Evolutionary conservation across 257 asterid genomes (phyloP).

Genomic region (Osmanthus fragrans): DNA sequence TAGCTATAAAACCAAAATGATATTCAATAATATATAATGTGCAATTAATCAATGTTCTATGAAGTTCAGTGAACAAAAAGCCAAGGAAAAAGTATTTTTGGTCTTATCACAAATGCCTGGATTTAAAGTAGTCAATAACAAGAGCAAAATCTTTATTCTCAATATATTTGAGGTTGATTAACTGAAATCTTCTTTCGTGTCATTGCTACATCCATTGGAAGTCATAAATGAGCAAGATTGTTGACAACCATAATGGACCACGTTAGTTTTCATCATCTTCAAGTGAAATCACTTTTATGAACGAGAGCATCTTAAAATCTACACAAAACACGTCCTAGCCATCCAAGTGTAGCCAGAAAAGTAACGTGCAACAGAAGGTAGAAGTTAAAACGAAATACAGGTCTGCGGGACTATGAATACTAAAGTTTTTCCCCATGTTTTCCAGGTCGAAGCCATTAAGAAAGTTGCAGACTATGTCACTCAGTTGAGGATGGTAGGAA

Average conservation of each 20-base stretch:
- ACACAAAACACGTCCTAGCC: not conserved
- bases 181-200: not conserved
- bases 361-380: not conserved
- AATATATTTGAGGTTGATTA: not conserved
- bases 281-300: no score
- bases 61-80: not conserved
- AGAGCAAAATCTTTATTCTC: not conserved
- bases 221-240: not conserved
- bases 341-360: no score
- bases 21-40: not conserved
- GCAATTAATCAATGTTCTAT: not conserved
- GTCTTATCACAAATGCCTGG: not conserved
- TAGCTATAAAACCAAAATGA: not conserved
- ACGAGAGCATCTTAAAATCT: no score
- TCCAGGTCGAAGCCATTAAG: conserved; percentile 41
- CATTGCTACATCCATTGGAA: not conserved
- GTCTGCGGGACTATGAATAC: not conserved
- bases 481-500: conserved; percentile 43
- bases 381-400: not conserved
- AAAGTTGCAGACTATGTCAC: conserved; percentile 37
- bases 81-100: not conserved
- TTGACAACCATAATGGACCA: no score
- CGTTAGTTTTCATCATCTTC: no score
- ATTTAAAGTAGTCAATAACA: not conserved
- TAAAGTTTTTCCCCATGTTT: not conserved